These are phyloP conservation scores for Boletus insuetus DNA, from an alignment of 768 basidiomycete species.

Conservation along the genomic window DNA sequence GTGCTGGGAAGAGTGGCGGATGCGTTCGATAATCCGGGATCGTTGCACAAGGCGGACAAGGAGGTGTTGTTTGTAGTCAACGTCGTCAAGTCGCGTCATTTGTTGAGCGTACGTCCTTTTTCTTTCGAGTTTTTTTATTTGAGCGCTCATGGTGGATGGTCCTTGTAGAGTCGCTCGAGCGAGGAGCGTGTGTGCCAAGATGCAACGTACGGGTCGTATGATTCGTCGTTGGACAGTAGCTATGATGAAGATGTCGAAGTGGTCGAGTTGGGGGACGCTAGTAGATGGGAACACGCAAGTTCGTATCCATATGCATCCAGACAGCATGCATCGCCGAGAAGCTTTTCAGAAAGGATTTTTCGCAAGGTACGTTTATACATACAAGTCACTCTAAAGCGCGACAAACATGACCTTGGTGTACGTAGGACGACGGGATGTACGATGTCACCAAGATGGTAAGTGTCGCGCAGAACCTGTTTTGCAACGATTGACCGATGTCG, in stretches of 20 bases:
- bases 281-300: conserved; percentile 13
- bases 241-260: conserved; percentile 20
- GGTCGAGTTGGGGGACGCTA: conserved; percentile 10
- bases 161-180: conserved; percentile 16
- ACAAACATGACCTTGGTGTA: not conserved
- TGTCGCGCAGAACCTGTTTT: not conserved
- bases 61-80: conserved; percentile 20
- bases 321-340: not conserved
- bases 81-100: conserved; percentile 20
- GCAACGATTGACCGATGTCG: conserved; percentile 4
- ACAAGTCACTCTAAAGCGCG: not conserved
- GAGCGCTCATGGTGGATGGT: not conserved
- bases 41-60: conserved; percentile 18
- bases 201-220: not conserved
- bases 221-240: conserved; percentile 12
- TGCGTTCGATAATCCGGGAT: conserved; percentile 26
- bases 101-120: conserved; percentile 18
- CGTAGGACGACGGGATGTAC: conserved; percentile 12
- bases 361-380: conserved; percentile 14
- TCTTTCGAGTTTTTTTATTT: not conserved
- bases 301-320: conserved; percentile 15
- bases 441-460: conserved; percentile 30
- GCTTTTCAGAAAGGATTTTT: not conserved
- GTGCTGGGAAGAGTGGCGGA: conserved; percentile 29
- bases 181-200: conserved; percentile 10